Percentiles rank a stretch among this genome's conserved stretches.
These are phyloP conservation scores for Trichocladium antarcticum DNA, from an alignment of 495 filamentous ascomycete genomes.

Conservation along the genomic window DNA sequence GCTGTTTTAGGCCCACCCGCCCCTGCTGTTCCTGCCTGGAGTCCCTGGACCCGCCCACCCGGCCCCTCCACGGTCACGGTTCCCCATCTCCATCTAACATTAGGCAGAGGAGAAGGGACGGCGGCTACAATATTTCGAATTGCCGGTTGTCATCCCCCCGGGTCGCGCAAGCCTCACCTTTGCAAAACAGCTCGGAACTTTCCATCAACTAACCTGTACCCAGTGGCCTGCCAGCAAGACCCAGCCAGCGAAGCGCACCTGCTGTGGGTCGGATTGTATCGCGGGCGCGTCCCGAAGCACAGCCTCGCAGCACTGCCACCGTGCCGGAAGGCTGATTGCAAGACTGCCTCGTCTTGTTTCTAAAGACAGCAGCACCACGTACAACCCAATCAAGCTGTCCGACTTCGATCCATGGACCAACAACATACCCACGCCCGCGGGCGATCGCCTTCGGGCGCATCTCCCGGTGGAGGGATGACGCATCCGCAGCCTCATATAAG, in stretches of 20 bases:
- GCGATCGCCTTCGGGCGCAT: constrained; percentile 36
- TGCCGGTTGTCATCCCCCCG: neutral
- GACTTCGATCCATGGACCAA: constrained; percentile 34
- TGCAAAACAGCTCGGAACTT: neutral
- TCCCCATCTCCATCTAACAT: neutral
- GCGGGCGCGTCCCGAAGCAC: constrained; percentile 25
- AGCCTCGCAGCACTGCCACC: constrained; percentile 31
- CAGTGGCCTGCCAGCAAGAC: neutral
- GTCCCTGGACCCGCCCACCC: neutral
- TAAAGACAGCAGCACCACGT: constrained; percentile 32
- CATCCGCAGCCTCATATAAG: constrained; percentile 42
- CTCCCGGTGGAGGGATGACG: constrained; percentile 21
- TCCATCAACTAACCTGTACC: neutral
- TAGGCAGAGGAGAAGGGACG: constrained; percentile 4
- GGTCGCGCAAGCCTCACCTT: neutral
- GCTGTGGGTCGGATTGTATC: constrained; percentile 12
- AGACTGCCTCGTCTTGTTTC: constrained; percentile 29
- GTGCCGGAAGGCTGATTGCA: constrained; percentile 28
- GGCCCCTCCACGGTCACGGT: neutral
- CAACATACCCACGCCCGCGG: constrained; percentile 36
- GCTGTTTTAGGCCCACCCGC: constrained; percentile 1
- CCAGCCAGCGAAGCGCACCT: constrained; percentile 17
- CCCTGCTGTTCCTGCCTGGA: neutral
- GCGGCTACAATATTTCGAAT: constrained; percentile 7
- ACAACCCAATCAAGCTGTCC: constrained; percentile 7